A percentile compares a stretch with the other conserved stretches of the same genome.
Evolutionary conservation across 371 early-diverging fungal genomes (phyloP).

Genomic region (Mortierella sp.): DNA sequence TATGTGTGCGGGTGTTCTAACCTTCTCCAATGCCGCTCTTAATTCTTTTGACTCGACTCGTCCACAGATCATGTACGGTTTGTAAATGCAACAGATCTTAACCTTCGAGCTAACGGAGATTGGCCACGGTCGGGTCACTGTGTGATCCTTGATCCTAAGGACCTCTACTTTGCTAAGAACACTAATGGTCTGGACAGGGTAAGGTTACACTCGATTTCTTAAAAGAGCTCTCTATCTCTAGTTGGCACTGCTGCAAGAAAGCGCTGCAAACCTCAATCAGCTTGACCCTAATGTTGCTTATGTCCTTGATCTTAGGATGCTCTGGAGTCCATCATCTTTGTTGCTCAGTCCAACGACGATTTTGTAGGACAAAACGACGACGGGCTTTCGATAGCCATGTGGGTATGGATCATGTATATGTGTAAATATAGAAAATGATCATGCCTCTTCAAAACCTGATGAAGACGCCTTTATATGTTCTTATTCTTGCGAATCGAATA

Average conservation of each 20-base stretch:
- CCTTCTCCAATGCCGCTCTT: too few relatives aligned
- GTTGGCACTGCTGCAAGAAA: too few relatives aligned
- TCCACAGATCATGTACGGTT: not conserved
- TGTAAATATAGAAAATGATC: not conserved
- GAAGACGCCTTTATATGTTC: too few relatives aligned
- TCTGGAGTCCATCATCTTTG: constrained; percentile 12
- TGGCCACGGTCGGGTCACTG: constrained; percentile 32
- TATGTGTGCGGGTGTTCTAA: not conserved
- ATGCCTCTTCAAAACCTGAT: too few relatives aligned
- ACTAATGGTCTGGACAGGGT: not conserved
- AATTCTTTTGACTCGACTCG: too few relatives aligned
- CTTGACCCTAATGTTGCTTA: not conserved
- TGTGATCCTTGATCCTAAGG: constrained; percentile 3
- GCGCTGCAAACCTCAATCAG: too few relatives aligned
- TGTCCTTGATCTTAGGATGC: constrained; percentile 6
- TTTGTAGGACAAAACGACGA: not conserved
- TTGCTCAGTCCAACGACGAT: not conserved
- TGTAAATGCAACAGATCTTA: constrained; percentile 4
- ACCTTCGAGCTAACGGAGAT: constrained; percentile 22
- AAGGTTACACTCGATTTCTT: too few relatives aligned
- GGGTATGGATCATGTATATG: constrained; percentile 6
- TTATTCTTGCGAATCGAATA: constrained; percentile 7
- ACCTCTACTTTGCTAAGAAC: constrained; percentile 19
- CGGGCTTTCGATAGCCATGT: constrained; percentile 27
- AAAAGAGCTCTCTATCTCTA: too few relatives aligned